A percentile compares a stretch with the other conserved stretches of the same genome.
These are phyloP conservation scores for Diddensiella transvaalensis DNA, from an alignment of 805 yeast species.

Conservation along the genomic window DNA sequence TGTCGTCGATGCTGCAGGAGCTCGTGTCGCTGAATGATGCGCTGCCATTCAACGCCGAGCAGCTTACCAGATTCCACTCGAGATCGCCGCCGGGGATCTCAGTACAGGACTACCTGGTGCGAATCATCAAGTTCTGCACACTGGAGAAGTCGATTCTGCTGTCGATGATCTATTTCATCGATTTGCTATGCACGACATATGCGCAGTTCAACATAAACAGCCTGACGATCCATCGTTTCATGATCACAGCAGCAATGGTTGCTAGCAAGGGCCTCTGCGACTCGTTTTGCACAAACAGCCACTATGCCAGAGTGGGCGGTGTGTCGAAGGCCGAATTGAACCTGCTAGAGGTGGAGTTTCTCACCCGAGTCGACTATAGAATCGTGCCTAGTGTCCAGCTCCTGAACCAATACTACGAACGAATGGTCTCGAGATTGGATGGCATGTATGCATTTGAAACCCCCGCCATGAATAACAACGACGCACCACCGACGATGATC, in stretches of 20 bases:
- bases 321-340: constrained; percentile 79
- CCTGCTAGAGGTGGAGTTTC: constrained; percentile 82
- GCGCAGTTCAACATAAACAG: constrained; percentile 81
- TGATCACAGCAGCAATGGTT: constrained; percentile 84
- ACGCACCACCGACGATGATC: neutral
- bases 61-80: constrained; percentile 86
- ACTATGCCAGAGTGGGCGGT: constrained; percentile 96
- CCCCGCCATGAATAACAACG: too few relatives aligned
- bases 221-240: constrained; percentile 87
- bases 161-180: constrained; percentile 85
- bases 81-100: constrained; percentile 89
- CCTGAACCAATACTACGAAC: constrained; percentile 34
- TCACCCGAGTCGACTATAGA: constrained; percentile 73
- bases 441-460: constrained; percentile 22
- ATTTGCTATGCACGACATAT: constrained; percentile 71
- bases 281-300: constrained; percentile 87
- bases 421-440: constrained; percentile 31
- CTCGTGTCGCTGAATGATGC: constrained; percentile 72
- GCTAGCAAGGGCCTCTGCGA: constrained; percentile 92
- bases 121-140: constrained; percentile 80
- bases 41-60: constrained; percentile 35
- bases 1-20: constrained; percentile 76
- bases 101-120: constrained; percentile 65
- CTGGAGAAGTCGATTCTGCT: constrained; percentile 79
- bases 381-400: constrained; percentile 50